A percentile compares a stretch with the other conserved stretches of the same genome.
Evolutionary conservation across 2,329 filamentous ascomycete genomes (phyloP).

Genomic region (Incumbomyces delicatus): DNA sequence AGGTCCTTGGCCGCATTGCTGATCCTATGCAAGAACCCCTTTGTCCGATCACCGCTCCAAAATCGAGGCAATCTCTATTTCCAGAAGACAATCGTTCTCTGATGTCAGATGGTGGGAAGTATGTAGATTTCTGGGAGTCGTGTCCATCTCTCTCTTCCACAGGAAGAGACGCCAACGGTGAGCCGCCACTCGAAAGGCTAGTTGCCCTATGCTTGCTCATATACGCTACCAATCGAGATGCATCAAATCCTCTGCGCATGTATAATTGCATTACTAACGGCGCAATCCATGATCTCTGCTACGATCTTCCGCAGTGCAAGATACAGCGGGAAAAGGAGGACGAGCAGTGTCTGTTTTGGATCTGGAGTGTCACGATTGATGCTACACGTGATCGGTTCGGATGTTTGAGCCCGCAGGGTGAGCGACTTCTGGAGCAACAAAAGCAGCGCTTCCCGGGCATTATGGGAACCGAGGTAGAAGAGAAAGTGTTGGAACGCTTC

Average conservation of each 20-base stretch:
- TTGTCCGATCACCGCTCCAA: background rate
- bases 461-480: constrained; percentile 6
- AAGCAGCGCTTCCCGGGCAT: constrained; percentile 2
- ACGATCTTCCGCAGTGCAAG: constrained; percentile 2
- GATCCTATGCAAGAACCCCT: background rate
- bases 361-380: constrained; percentile 3
- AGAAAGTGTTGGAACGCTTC: background rate
- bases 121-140: constrained; percentile 6
- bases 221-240: constrained; percentile 2
- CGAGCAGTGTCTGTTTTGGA: constrained; percentile 1
- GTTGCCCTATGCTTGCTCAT: background rate
- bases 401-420: background rate
- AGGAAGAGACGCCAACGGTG: background rate
- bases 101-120: background rate
- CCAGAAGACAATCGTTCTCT: background rate
- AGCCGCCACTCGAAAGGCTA: constrained; percentile 1
- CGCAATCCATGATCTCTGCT: background rate
- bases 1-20: constrained; percentile 3
- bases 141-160: constrained; percentile 1
- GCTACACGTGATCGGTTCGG: constrained; percentile 3
- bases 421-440: background rate
- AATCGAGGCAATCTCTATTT: background rate
- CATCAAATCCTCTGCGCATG: background rate
- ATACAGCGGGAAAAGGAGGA: background rate
- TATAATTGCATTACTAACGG: constrained; percentile 6